Evolutionary conservation across 106 monocot species (phyloP), one percentile per base, ranked within the genome.

Genomic region (Dioscorea dumetorum): DNA sequence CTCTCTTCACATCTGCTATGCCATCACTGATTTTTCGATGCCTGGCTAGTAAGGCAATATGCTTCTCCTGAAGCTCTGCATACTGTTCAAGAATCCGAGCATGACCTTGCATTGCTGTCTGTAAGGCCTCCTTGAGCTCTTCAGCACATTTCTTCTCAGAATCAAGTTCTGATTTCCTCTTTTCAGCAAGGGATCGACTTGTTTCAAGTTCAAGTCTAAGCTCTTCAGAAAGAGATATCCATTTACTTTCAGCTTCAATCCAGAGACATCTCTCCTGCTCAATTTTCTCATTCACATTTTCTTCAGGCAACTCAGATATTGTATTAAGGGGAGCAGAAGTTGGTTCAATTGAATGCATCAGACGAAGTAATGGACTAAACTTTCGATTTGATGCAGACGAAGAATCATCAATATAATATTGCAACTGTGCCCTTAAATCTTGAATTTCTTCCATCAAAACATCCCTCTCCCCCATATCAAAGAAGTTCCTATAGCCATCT

Each of bases 21-120:
- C 99, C 99, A 70, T 99, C 93, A 53, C 74, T 87, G 35, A 90
- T 93, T 60, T 79, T 70, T 10, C 90, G 75, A 70, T 99, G 87
- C 70, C 87, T 83, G 6, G 77, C 77, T 51, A 85, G 90, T 53
- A 99, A 75, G 57, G 69, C 57, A 62, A 93, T 90, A 74, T 99
- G 93, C 56, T 87, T 99, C 71, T 93, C 99, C 60, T 99, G 79
- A 66, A 99, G 87, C 49, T 99, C 99, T 24, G 99, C 90, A 78
- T 93, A 93, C 59, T 90, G 93, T 49, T 99, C 99, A 57, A 99
- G 73, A 75, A 87, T 93, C 60, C 93, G 73, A 15, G 90, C 87
- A 83, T 90, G 93, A 5, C 85, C 91, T 31, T 87, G 73, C 81
- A 99, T 87, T 48, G 99, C 99, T 62, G 77, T 90, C 51, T 90